Evolutionary conservation across 2,329 filamentous ascomycete genomes (phyloP), one percentile per base, ranked within the genome.

Genomic region (Geosmithia putterillii): DNA sequence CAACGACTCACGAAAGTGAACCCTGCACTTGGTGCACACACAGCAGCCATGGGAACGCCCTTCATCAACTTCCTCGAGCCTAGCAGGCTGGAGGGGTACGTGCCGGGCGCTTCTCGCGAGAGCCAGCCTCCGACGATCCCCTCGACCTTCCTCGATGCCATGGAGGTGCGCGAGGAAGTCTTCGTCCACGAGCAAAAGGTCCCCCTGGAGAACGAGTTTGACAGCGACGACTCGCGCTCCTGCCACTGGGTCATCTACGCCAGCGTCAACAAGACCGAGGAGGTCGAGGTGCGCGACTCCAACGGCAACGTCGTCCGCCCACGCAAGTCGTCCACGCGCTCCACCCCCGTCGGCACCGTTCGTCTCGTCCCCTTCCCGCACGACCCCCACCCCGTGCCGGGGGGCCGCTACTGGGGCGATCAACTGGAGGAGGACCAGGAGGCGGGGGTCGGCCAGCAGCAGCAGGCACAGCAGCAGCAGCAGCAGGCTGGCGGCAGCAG

Each of bases 171-270:
- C 32, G 65, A 76, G 47, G 54, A 60, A 17, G 79, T 83, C 43
- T 83, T 80, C 51, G 73, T 82, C 20, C 34, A 63, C 7, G 79
- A 82, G 53, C 79, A 83, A 53, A 52, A 60, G 0, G 65, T 78
- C 14, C 68, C 74, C 0, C 60, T 78, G 1, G 77, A 83, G 34
- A 76, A 79, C 50, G 89, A 96, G 60, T 73, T 86, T 50, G 90
- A 95, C 65, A 65, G 71, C 1, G 87, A 95, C 57, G 90, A 96
- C 59, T 51, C 72, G 1, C 75, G 85, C 32, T 81, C 79, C 51
- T 90, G 81, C 64, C 88, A 95, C 61, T 95, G 86, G 84, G 81
- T 95, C 23, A 69, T 81, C n/a, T 95, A 94, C 61, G 77, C 78
- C 40, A 79, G 72, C 15, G 70, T 83, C 44, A 72, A 73, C 43